Conservation (phyloP, 73 alveolate species). For the Tetrahymena thermophila region DNA sequence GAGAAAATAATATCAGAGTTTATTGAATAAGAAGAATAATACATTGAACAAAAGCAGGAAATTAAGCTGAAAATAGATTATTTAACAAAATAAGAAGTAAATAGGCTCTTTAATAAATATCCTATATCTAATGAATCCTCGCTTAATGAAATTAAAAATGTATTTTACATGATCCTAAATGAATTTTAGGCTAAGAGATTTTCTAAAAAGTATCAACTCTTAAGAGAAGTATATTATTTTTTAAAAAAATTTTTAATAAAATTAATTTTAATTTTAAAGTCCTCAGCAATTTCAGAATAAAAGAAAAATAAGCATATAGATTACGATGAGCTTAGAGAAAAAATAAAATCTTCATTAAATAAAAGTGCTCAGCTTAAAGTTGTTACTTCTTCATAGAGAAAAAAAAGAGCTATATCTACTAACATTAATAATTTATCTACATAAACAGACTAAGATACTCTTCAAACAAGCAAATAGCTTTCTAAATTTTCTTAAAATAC, state of each 20-base stretch:
- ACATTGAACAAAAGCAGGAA: neutral
- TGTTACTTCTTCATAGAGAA: neutral
- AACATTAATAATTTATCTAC: neutral
- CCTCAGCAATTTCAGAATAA: neutral
- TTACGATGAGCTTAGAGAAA: neutral
- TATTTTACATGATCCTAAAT: neutral
- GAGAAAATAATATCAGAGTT: neutral
- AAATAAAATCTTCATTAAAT: neutral
- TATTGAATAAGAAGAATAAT: neutral
- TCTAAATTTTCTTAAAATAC: neutral
- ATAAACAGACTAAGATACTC: neutral
- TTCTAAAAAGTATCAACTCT: neutral
- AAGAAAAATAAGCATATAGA: neutral
- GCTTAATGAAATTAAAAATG: neutral
- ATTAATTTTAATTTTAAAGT: neutral
- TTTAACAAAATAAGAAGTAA: neutral
- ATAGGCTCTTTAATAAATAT: neutral
- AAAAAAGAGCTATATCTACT: neutral
- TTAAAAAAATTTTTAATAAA: neutral
- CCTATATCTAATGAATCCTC: neutral
- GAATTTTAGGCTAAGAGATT: neutral
- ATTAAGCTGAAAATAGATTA: neutral
- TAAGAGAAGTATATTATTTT: neutral
- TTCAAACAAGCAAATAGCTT: neutral
- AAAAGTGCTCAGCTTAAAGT: neutral